A percentile compares a stretch with the other conserved stretches of the same genome.
Evolutionary conservation across 176 grass and related monocot species (phyloP).

Genomic region (Themeda triandra): DNA sequence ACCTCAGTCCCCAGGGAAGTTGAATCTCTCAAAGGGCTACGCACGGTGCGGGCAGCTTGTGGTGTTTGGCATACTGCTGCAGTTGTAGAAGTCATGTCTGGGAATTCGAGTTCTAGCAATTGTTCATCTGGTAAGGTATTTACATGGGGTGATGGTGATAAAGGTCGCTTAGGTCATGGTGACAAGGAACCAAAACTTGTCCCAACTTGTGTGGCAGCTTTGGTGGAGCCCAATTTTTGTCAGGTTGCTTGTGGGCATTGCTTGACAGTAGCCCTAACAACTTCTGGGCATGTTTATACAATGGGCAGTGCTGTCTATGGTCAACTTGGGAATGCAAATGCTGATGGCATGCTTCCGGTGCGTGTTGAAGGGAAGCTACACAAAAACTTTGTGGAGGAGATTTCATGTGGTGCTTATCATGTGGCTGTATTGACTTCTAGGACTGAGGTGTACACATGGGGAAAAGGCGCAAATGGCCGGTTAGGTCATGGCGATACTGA

Average conservation of each 20-base stretch:
- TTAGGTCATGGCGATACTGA: slow-evolving; percentile 94
- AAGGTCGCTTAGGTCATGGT: slow-evolving; percentile 94
- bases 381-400: slow-evolving; percentile 97
- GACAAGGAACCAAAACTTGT: slow-evolving; percentile 74
- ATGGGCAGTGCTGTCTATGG: slow-evolving; percentile 91
- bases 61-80: slow-evolving; percentile 99
- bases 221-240: slow-evolving; percentile 96
- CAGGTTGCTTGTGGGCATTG: slow-evolving; percentile 95
- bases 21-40: slow-evolving; percentile 90
- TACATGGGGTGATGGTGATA: slow-evolving; percentile 99
- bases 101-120: slow-evolving; percentile 88
- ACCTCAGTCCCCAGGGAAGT: slow-evolving; percentile 75
- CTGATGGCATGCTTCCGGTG: slow-evolving; percentile 75
- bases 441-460: slow-evolving; percentile 97
- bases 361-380: slow-evolving; percentile 89
- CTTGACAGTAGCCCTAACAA: slow-evolving; percentile 89
- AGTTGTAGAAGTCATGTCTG: slow-evolving; percentile 93
- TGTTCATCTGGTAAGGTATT: slow-evolving; percentile 94
- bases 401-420: slow-evolving; percentile 96
- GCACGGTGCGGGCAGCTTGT: slow-evolving; percentile 86
- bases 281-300: slow-evolving; percentile 93
- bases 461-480: slow-evolving; percentile 94
- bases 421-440: slow-evolving; percentile 88
- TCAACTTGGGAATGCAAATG: slow-evolving; percentile 85
- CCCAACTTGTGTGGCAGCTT: slow-evolving; percentile 92